These are phyloP conservation scores for Flaveria sonorensis DNA, from an alignment of 129 eudicot genomes.

Conservation along the genomic window DNA sequence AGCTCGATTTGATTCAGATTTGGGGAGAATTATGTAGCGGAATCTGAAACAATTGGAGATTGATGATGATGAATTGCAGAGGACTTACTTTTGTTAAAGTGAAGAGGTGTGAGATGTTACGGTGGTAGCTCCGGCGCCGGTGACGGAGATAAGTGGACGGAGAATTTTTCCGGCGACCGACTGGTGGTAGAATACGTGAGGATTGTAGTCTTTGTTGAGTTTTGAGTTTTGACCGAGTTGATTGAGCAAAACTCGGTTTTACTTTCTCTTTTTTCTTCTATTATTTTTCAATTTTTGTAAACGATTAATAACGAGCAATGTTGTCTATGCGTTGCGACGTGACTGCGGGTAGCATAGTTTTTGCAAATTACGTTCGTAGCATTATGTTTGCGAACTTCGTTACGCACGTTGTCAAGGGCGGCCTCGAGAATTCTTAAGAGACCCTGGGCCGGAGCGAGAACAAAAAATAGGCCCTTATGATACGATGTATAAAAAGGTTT, in stretches of 20 bases:
- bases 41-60: slow-evolving; percentile 2
- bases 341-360: too few species aligned
- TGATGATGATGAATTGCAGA: background rate
- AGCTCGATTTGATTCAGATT: slow-evolving; percentile 11
- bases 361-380: too few species aligned
- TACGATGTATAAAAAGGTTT: too few species aligned
- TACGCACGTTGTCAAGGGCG: too few species aligned
- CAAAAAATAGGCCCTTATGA: too few species aligned
- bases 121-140: background rate
- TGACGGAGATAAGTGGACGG: slow-evolving; percentile 16
- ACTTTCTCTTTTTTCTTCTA: background rate
- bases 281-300: background rate
- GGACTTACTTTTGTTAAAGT: slow-evolving; percentile 18
- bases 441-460: too few species aligned
- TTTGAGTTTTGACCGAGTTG: slow-evolving; percentile 27
- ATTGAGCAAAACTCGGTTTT: slow-evolving; percentile 10
- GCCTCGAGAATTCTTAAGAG: too few species aligned
- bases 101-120: background rate
- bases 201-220: slow-evolving; percentile 9
- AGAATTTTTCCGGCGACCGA: background rate
- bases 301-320: background rate
- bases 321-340: too few species aligned
- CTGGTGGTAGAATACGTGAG: background rate
- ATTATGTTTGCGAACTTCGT: too few species aligned
- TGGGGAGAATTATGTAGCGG: slow-evolving; percentile 16